Base-by-base conservation (phyloP, 1,284 basidiomycete genomes). In the Fomes fomentarius region DNA sequence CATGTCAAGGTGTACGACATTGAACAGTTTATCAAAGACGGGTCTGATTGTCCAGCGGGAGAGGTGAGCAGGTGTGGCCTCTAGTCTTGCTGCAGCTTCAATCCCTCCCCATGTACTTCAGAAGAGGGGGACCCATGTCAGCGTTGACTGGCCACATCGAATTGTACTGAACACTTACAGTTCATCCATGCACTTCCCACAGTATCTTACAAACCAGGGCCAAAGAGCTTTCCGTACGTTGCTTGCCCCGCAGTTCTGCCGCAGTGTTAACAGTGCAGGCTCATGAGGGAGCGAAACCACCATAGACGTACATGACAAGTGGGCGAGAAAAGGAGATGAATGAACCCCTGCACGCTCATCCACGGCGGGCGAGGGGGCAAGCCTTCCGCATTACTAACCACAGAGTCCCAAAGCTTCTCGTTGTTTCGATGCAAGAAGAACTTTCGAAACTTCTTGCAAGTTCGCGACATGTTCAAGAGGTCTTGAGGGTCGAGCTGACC, bases 401-500 rank as follows among this genome's bases (percentile, higher is more conserved):
- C n/a, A 10, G 30, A 10, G 15, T 14, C 14, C n/a, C 26, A 33
- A 3, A 22, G 21, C 3, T 6, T 14, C 10, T 11, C 26, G 26
- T 33, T n/a, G 11, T 14, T 34, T 14, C 44, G 28, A 34, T 24
- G 30, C 28, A 33, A 22, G 30, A 46, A 46, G 25, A 28, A 30
- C 17, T 11, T 14, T 25, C 26, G n/a, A 34, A 46, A 33, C 44
- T 22, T 34, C 21, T 31, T 46, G 44, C 30, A 46, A 14, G 44
- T 46, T 15, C 44, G 30, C 9, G 28, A 19, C n/a, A 46, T n/a
- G 34, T 28, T 31, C 17, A 46, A 24, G 17, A 31, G 25, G 56
- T 82, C 80, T 28, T 70, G 57, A 1, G 80, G 78, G 44, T 64
- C n/a, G n/a, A n/a, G n/a, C n/a, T n/a, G n/a, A n/a, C n/a, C n/a